Evolutionary conservation across 805 yeast species (phyloP).

Genomic region (Scheffersomyces ergatensis): DNA sequence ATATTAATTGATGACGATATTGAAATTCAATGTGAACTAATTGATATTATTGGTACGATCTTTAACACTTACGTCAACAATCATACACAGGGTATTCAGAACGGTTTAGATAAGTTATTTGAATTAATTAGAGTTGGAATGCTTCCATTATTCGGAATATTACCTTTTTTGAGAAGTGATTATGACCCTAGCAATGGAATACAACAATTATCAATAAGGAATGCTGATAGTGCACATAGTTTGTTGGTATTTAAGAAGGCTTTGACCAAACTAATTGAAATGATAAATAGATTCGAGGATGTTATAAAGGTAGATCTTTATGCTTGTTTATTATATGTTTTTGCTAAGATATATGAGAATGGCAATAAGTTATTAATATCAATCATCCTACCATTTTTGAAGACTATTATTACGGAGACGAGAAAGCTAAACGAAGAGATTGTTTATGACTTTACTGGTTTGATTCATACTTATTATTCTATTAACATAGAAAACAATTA

Average conservation of each 20-base stretch:
- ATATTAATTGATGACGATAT: conserved; percentile 60
- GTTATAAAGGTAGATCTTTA: conserved; percentile 69
- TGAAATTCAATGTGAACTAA: conserved; percentile 55
- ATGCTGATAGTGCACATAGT: conserved; percentile 35
- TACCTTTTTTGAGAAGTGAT: conserved; percentile 59
- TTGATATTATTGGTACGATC: conserved; percentile 29
- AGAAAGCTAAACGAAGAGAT: conserved; percentile 16
- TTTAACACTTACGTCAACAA: conserved; percentile 22
- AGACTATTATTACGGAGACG: conserved; percentile 26
- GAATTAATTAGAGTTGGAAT: conserved; percentile 73
- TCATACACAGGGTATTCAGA: conserved; percentile 44
- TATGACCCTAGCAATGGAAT: conserved; percentile 27
- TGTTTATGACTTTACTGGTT: conserved; percentile 22
- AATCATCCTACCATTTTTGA: conserved; percentile 44
- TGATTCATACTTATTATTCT: conserved; percentile 16
- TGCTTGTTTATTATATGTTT: conserved; percentile 64
- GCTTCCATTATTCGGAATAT: conserved; percentile 55
- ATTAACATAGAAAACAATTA: conserved; percentile 17
- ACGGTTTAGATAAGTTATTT: conserved; percentile 73
- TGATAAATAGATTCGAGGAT: conserved; percentile 64
- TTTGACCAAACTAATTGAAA: conserved; percentile 53
- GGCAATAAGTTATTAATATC: conserved; percentile 43
- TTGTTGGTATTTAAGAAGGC: conserved; percentile 45
- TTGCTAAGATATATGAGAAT: conserved; percentile 53
- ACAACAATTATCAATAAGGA: conserved; percentile 23